Evolutionary conservation across 2,329 filamentous ascomycete species (phyloP), one percentile per base, ranked within the genome.

Genomic region (Metarhizium anisopliae): DNA sequence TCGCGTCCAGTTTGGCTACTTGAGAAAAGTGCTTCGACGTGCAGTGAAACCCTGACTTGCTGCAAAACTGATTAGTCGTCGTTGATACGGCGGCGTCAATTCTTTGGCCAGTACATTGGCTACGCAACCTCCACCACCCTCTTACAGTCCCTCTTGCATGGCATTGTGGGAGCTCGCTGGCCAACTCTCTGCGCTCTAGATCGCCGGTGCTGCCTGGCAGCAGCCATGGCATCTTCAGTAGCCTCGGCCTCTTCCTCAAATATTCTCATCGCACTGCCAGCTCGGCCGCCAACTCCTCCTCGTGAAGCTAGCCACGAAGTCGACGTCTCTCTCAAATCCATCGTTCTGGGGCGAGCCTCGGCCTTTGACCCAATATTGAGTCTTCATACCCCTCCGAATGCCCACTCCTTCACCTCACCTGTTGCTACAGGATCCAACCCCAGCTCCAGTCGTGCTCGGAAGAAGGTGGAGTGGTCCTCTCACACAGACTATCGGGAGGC

Each of bases 211-310:
- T 70, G 70, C 69, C 64, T 67, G 57, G 64, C 67, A 61, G 64
- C 63, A 68, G 70, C 65, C 68, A 73, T 73, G 69, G 69, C 70
- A 71, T 73, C 70, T 72, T 69, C 70, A 69, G 56, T 55, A 62
- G 70, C 67, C 60, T 59, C 65, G 67, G 68, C 65, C 62, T 59
- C 67, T 62, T 60, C 67, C 58, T 63, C 63, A 59, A 63, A 58
- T 36, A 52, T 75, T 63, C 72, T 84, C 62, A 78, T 82, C 59
- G 74, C 76, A 56, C 72, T 84, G 54, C 74, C 77, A 59, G 69
- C 80, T 58, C 78, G 83, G 68, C 84, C 84, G 30, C 84, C 85
- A n/a, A 88, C 84, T 38, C 84, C 85, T 50, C 84, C 84, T n/a
- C 79, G 78, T 62, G 81, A 82, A 66, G 72, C 76, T 40, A 70